Evolutionary conservation across 352 stramenopile genomes (phyloP).

Genomic region (Phytophthora rubi): DNA sequence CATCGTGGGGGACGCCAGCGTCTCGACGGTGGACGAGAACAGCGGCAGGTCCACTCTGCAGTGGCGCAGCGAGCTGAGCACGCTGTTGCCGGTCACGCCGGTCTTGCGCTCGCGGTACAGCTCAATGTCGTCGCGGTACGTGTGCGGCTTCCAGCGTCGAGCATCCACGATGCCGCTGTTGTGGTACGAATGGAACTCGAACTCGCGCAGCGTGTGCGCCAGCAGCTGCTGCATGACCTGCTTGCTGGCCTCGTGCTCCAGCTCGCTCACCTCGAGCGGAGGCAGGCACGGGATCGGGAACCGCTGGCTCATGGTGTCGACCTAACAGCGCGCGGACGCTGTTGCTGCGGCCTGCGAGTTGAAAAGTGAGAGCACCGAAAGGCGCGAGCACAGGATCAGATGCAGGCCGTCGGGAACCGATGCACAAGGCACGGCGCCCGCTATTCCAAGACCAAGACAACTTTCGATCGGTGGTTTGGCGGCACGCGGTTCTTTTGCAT

Average conservation of each 20-base stretch:
- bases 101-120: conserved; percentile 50
- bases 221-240: conserved; percentile 49
- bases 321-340: neutral
- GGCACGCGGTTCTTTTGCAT: conserved; percentile 9
- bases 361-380: conserved; percentile 34
- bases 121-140: conserved; percentile 46
- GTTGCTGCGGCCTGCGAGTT: conserved; percentile 21
- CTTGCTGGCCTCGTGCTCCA: conserved; percentile 43
- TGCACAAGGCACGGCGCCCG: neutral
- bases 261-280: conserved; percentile 33
- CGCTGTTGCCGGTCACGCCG: conserved; percentile 32
- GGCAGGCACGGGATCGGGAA: conserved; percentile 60
- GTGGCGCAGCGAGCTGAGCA: conserved; percentile 33
- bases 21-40: conserved; percentile 37
- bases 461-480: neutral
- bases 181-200: conserved; percentile 47
- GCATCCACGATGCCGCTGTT: conserved; percentile 45
- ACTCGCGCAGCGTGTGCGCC: conserved; percentile 51
- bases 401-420: conserved; percentile 12
- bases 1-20: conserved; percentile 43
- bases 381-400: conserved; percentile 19
- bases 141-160: conserved; percentile 52
- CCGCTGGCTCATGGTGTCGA: conserved; percentile 31
- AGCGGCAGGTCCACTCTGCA: conserved; percentile 42
- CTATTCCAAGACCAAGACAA: neutral